Conservation (phyloP, 2,329 filamentous ascomycete genomes). For the Neofusicoccum cordaticola region DNA sequence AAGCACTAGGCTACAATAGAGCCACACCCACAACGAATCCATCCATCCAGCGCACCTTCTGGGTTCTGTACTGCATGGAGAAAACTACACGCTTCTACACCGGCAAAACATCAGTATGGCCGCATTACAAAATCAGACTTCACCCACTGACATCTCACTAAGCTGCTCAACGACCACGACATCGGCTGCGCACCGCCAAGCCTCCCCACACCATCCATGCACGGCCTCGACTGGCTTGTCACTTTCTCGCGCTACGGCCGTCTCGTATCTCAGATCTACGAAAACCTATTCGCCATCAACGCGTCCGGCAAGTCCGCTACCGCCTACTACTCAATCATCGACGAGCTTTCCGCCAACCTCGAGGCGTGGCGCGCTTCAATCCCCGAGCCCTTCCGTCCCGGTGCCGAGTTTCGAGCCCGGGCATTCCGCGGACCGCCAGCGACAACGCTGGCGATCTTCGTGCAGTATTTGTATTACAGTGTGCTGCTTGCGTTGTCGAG, state of each 20-base stretch:
- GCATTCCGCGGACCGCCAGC: slow-evolving; percentile 19
- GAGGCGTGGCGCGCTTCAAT: slow-evolving; percentile 33
- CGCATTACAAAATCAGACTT: no score
- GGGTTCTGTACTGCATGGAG: slow-evolving; percentile 42
- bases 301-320: slow-evolving; percentile 17
- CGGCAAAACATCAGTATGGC: slow-evolving; percentile 32
- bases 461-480: slow-evolving; percentile 32
- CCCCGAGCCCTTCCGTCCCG: slow-evolving; percentile 31
- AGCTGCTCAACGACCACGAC: slow-evolving; percentile 39
- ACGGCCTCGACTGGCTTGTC: slow-evolving; percentile 37
- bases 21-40: slow-evolving; percentile 19
- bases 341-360: slow-evolving; percentile 25
- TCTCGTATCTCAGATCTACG: slow-evolving; percentile 34
- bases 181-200: slow-evolving; percentile 37
- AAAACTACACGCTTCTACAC: slow-evolving; percentile 35
- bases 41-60: slow-evolving; percentile 33
- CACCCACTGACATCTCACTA: neutral
- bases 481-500: slow-evolving; percentile 33
- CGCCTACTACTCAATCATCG: slow-evolving; percentile 23
- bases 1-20: slow-evolving; percentile 32
- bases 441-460: slow-evolving; percentile 26
- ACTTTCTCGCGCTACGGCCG: slow-evolving; percentile 30
- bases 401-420: slow-evolving; percentile 22
- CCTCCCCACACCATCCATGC: slow-evolving; percentile 32
- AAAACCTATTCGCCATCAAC: slow-evolving; percentile 36